Conservation (phyloP, 805 yeast genomes). For the Jamesozyma spencerorum region DNA sequence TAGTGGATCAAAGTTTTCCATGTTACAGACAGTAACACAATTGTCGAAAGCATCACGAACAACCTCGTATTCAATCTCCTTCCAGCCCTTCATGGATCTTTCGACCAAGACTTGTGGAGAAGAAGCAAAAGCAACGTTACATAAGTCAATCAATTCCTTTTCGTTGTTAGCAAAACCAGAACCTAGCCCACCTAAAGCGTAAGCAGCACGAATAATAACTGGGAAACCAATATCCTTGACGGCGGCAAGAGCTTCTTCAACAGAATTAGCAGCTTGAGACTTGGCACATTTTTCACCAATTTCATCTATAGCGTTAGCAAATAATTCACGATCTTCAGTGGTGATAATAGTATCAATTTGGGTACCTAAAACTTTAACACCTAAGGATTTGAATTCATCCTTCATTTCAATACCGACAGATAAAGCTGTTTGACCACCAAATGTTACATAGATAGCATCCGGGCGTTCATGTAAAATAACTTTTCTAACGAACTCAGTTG, state of each 20-base stretch:
- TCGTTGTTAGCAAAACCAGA: constrained; percentile 94
- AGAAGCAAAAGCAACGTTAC: constrained; percentile 87
- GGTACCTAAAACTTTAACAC: constrained; percentile 90
- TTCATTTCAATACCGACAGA: constrained; percentile 92
- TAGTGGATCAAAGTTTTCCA: constrained; percentile 97
- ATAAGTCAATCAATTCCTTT: constrained; percentile 68
- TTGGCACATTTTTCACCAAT: constrained; percentile 93
- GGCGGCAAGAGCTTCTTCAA: constrained; percentile 76
- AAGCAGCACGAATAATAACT: constrained; percentile 94
- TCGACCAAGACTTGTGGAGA: constrained; percentile 95
- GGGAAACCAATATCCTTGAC: constrained; percentile 88
- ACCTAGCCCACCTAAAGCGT: constrained; percentile 94
- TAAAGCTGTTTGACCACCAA: constrained; percentile 98
- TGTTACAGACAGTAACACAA: constrained; percentile 97
- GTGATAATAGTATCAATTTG: constrained; percentile 93
- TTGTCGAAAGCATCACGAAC: constrained; percentile 95
- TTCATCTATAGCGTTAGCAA: constrained; percentile 90
- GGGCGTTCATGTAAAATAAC: constrained; percentile 93
- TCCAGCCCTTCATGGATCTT: constrained; percentile 98
- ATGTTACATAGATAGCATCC: constrained; percentile 92
- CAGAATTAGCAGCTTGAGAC: constrained; percentile 73
- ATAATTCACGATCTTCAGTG: constrained; percentile 95
- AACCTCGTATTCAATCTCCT: constrained; percentile 96
- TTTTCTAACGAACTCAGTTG: constrained; percentile 90
- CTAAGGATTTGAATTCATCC: constrained; percentile 86